These are phyloP conservation scores for Cynara cardunculus DNA, from an alignment of 129 eudicot genomes.

Conservation along the genomic window DNA sequence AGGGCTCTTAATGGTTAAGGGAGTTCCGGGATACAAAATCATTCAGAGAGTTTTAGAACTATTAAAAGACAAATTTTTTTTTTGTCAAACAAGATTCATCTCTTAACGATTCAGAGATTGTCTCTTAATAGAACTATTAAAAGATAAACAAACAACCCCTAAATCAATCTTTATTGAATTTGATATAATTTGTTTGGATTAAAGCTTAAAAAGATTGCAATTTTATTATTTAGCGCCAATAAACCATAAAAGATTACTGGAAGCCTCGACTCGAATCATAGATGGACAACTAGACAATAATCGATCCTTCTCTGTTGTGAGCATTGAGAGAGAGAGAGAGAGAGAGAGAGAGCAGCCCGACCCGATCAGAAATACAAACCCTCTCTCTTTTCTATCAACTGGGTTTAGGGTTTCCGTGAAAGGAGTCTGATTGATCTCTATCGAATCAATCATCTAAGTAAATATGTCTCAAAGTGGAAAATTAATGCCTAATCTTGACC, in stretches of 20 bases:
- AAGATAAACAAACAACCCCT: no score
- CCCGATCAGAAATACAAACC: neutral
- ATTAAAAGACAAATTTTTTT: no score
- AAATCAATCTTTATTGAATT: no score
- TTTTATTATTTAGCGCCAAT: neutral
- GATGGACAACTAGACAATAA: neutral
- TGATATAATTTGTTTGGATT: neutral
- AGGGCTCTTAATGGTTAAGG: no score
- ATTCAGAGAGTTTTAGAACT: no score
- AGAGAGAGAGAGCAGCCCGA: neutral
- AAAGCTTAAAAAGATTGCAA: neutral
- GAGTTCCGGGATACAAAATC: no score
- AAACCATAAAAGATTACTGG: neutral
- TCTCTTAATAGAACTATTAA: no score
- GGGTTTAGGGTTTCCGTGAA: constrained; percentile 40
- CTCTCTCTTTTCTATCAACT: neutral
- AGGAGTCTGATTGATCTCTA: neutral
- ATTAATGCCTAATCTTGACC: constrained; percentile 70
- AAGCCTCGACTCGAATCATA: neutral
- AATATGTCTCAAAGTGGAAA: constrained; percentile 48
- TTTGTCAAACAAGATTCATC: no score
- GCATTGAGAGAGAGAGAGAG: neutral
- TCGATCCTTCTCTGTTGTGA: neutral
- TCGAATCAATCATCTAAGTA: neutral
- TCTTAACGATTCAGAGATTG: no score